These are phyloP conservation scores for Ustilago crameri DNA, from an alignment of 1,284 basidiomycete genomes.

Conservation along the genomic window DNA sequence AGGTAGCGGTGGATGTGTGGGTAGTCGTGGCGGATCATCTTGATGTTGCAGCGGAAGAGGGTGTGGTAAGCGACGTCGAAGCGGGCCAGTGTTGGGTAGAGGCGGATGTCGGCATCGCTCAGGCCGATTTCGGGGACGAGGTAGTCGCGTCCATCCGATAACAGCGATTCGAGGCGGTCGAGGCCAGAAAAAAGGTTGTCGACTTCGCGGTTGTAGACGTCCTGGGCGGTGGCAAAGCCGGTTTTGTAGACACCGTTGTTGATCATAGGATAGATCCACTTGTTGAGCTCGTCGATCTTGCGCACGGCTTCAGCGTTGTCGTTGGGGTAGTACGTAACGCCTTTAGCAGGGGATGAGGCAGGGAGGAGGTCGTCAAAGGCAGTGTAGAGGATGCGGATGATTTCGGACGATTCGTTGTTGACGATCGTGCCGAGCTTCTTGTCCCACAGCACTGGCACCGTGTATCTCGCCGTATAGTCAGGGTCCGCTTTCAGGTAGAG, in stretches of 20 bases:
- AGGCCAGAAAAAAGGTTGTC: constrained; percentile 75
- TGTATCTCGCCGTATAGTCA: constrained; percentile 53
- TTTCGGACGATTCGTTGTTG: constrained; percentile 73
- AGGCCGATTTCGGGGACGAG: constrained; percentile 78
- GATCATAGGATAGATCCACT: constrained; percentile 74
- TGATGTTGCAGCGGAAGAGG: constrained; percentile 88
- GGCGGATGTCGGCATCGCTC: constrained; percentile 87
- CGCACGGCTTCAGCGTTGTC: constrained; percentile 14
- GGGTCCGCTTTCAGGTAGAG: constrained; percentile 82
- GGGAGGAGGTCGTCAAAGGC: constrained; percentile 57
- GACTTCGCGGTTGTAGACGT: constrained; percentile 83
- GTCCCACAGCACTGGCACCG: constrained; percentile 85
- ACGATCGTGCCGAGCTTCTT: constrained; percentile 87
- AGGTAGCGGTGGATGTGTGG: constrained; percentile 72
- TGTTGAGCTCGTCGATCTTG: constrained; percentile 83
- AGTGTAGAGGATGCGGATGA: constrained; percentile 87
- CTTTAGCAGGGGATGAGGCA: constrained; percentile 24
- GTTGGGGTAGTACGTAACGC: constrained; percentile 73
- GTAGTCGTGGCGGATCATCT: constrained; percentile 51
- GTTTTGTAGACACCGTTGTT: constrained; percentile 77
- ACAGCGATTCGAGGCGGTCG: constrained; percentile 80
- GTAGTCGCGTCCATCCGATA: constrained; percentile 80
- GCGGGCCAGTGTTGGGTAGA: constrained; percentile 87
- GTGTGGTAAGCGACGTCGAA: constrained; percentile 81
- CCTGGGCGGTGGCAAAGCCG: constrained; percentile 79